Evolutionary conservation across 768 basidiomycete species (phyloP).

Genomic region (Rhizopogon rudus): DNA sequence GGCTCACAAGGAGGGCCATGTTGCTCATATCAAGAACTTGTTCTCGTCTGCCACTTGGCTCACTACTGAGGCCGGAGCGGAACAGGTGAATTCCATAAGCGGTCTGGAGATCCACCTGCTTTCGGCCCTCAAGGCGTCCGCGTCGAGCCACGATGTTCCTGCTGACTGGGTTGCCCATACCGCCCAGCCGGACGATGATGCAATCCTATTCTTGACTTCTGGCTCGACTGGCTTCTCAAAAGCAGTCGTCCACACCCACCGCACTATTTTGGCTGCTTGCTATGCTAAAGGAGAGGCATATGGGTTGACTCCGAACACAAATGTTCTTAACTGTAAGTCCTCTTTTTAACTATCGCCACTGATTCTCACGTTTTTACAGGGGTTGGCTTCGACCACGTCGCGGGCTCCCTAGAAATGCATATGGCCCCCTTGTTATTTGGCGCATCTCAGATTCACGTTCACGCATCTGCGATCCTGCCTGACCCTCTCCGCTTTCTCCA

Average conservation of each 20-base stretch:
- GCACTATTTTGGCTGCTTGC: slow-evolving; percentile 28
- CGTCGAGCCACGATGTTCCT: background rate
- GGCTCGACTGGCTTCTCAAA: slow-evolving; percentile 33
- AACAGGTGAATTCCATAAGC: slow-evolving; percentile 1
- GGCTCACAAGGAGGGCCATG: slow-evolving; percentile 6
- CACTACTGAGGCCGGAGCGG: slow-evolving; percentile 3
- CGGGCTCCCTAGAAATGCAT: no score
- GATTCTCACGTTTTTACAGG: no score
- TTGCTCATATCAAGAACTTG: slow-evolving; percentile 5
- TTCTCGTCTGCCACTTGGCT: slow-evolving; percentile 5
- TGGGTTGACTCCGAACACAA: slow-evolving; percentile 9
- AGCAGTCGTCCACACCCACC: slow-evolving; percentile 25
- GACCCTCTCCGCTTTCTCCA: no score
- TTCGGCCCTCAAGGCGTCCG: slow-evolving; percentile 2
- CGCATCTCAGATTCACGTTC: no score
- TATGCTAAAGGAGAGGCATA: slow-evolving; percentile 28
- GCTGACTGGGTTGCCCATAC: background rate
- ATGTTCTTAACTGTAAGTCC: no score
- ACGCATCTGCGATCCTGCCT: no score
- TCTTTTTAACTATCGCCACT: no score
- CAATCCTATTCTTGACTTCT: slow-evolving; percentile 19
- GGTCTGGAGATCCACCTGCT: slow-evolving; percentile 2
- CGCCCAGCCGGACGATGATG: slow-evolving; percentile 3
- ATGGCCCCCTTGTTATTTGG: no score
- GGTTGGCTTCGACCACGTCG: no score